Evolutionary conservation across 2,329 filamentous ascomycete species (phyloP).

Genomic region (Tolypocladium ovalisporum): DNA sequence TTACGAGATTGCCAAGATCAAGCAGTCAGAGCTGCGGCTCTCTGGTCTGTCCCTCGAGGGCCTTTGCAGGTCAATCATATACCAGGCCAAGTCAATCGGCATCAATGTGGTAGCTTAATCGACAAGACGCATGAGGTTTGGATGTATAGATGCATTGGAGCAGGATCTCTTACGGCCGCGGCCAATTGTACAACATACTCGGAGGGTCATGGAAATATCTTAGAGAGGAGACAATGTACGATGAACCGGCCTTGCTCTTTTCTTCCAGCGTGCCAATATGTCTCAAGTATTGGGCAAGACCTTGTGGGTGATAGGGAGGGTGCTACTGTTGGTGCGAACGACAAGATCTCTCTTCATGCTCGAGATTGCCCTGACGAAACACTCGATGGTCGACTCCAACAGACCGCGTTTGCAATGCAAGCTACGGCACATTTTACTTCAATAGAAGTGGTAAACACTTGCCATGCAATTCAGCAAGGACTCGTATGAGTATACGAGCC

Average conservation of each 20-base stretch:
- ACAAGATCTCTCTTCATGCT: background rate
- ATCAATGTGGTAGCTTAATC: constrained; percentile 54
- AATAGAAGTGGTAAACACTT: background rate
- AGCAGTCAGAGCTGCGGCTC: constrained; percentile 65
- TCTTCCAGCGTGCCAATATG: too few relatives aligned
- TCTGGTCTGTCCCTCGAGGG: constrained; percentile 62
- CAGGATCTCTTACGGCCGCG: background rate
- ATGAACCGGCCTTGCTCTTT: background rate
- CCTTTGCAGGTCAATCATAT: constrained; percentile 63
- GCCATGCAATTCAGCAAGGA: background rate
- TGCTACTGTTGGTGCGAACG: background rate
- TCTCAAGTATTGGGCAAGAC: background rate
- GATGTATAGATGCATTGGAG: constrained; percentile 1
- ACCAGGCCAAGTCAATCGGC: constrained; percentile 65
- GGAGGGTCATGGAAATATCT: background rate
- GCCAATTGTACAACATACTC: constrained; percentile 4
- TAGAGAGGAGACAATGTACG: background rate
- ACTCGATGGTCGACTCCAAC: background rate
- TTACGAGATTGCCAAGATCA: constrained; percentile 96
- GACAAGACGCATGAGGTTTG: background rate
- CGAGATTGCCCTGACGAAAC: background rate
- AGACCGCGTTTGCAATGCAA: background rate
- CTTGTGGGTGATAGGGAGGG: background rate
- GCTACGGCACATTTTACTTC: background rate
- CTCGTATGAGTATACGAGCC: background rate